Evolutionary conservation across 768 basidiomycete species (phyloP).

Genomic region (Solioccasus polychromus): DNA sequence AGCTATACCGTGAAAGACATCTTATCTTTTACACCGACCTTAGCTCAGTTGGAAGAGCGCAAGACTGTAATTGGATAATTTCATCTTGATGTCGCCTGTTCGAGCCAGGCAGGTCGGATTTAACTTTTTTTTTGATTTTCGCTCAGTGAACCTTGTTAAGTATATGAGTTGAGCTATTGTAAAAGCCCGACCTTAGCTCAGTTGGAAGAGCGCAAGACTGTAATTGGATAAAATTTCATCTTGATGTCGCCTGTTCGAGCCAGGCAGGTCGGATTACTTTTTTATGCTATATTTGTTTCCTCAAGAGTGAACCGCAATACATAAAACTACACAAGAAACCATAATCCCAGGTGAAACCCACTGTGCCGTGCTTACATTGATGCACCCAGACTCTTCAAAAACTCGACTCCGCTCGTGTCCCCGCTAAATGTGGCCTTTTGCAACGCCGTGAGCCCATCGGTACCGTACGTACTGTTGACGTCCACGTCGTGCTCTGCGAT

Average conservation of each 20-base stretch:
- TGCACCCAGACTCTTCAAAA: constrained; percentile 21
- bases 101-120: constrained; percentile 40
- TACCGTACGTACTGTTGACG: constrained; percentile 20
- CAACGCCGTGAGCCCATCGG: constrained; percentile 18
- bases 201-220: constrained; percentile 52
- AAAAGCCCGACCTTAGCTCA: constrained; percentile 39
- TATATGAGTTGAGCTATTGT: too few relatives aligned
- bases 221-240: constrained; percentile 36
- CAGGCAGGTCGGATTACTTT: constrained; percentile 36
- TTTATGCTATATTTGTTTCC: too few relatives aligned
- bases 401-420: constrained; percentile 17
- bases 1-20: too few relatives aligned
- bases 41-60: constrained; percentile 51
- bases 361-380: too few relatives aligned
- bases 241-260: constrained; percentile 46
- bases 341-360: too few relatives aligned
- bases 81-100: constrained; percentile 46
- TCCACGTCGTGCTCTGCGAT: constrained; percentile 20
- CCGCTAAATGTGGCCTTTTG: constrained; percentile 23
- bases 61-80: constrained; percentile 39
- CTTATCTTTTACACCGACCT: too few relatives aligned
- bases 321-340: too few relatives aligned
- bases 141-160: too few relatives aligned
- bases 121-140: not conserved
- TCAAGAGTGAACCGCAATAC: too few relatives aligned